A percentile compares a stretch with the other conserved stretches of the same genome.
phyloP scores from a whole-genome alignment of 2,329 filamentous ascomycete species.

The Penicillium sp. region DNA sequence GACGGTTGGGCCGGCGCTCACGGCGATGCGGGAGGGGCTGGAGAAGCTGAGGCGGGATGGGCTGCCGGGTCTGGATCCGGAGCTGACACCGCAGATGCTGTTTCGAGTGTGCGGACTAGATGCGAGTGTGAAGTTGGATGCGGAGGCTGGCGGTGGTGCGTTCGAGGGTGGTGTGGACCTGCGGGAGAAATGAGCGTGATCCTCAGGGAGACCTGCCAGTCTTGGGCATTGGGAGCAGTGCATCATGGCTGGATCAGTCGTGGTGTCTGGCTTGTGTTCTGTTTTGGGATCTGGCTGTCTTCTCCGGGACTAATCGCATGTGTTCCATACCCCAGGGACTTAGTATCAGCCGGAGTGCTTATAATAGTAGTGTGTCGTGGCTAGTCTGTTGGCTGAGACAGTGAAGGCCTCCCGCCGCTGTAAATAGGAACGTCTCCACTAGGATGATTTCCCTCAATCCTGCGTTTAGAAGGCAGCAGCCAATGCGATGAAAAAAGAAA shows the following conservation, averaged over 20 bases:
- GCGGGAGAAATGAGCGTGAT: slow-evolving; percentile 14
- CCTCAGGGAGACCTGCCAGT: too few species aligned
- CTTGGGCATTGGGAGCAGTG: too few species aligned
- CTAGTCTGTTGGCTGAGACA: too few species aligned
- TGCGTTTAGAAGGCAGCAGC: background rate
- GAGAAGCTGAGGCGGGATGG: slow-evolving; percentile 40
- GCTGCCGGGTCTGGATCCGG: slow-evolving; percentile 29
- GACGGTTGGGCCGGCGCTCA: slow-evolving; percentile 38
- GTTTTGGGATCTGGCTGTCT: too few species aligned
- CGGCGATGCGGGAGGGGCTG: slow-evolving; percentile 37
- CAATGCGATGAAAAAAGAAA: background rate
- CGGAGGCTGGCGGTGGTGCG: slow-evolving; percentile 37
- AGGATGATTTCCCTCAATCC: background rate
- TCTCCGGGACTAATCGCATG: too few species aligned
- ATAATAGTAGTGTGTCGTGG: too few species aligned
- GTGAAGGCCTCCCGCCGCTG: slow-evolving; percentile 4
- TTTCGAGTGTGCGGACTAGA: slow-evolving; percentile 47
- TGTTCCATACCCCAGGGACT: too few species aligned
- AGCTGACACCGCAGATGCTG: slow-evolving; percentile 38
- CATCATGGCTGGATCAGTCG: too few species aligned
- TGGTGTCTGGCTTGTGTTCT: too few species aligned
- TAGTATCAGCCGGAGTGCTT: too few species aligned
- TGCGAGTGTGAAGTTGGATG: slow-evolving; percentile 42
- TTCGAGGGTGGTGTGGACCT: slow-evolving; percentile 35
- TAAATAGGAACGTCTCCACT: slow-evolving; percentile 20